These are phyloP conservation scores for Nakaseomyces kungkrabaensis DNA, from an alignment of 1,139 yeast species.

Conservation along the genomic window DNA sequence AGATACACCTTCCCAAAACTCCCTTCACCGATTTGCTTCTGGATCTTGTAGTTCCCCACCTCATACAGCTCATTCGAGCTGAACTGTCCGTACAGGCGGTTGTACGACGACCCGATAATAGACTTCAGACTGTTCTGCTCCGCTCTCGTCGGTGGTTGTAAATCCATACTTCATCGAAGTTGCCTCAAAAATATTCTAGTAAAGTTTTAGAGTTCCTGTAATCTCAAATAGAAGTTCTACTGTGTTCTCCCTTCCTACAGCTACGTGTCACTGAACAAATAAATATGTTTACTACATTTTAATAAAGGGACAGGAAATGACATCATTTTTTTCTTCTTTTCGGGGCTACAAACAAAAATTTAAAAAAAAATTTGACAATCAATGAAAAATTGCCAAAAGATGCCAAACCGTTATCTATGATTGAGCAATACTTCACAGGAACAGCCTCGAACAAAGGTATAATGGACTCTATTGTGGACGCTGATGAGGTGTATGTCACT, in stretches of 20 bases:
- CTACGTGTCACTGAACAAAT: too few relatives aligned
- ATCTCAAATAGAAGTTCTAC: too few relatives aligned
- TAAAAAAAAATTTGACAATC: not conserved
- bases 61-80: constrained; percentile 44
- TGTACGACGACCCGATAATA: constrained; percentile 50
- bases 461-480: not conserved
- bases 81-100: constrained; percentile 48
- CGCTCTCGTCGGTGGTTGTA: constrained; percentile 11
- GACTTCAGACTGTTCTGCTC: constrained; percentile 28
- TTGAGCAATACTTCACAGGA: not conserved
- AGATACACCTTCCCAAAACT: constrained; percentile 86
- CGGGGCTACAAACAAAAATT: too few relatives aligned
- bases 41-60: constrained; percentile 68
- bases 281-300: too few relatives aligned
- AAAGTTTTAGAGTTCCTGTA: too few relatives aligned
- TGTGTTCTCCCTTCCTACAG: too few relatives aligned
- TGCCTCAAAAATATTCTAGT: too few relatives aligned
- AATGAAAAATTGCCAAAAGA: not conserved
- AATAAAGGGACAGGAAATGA: too few relatives aligned
- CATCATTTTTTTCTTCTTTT: not conserved
- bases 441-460: too few relatives aligned
- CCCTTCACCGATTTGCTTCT: constrained; percentile 75
- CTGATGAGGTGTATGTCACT: constrained; percentile 14
- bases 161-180: constrained; percentile 1
- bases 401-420: not conserved